Percentiles rank a stretch among this genome's conserved stretches.
These are phyloP conservation scores for Thelonectria discophora DNA, from an alignment of 2,329 filamentous ascomycete genomes.

Conservation along the genomic window DNA sequence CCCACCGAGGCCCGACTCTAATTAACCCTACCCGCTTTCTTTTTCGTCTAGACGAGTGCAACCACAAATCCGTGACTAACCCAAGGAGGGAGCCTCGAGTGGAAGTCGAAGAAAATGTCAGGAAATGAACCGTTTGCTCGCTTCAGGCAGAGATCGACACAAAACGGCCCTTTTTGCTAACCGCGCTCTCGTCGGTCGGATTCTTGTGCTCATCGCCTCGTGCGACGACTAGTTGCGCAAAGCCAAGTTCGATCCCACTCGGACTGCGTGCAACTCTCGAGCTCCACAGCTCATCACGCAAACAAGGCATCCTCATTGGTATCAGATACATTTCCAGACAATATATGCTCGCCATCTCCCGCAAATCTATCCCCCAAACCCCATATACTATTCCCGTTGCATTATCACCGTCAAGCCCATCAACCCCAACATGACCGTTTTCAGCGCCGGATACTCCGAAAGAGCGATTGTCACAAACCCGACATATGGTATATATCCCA, in stretches of 20 bases:
- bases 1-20: not conserved
- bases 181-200: not conserved
- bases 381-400: constrained; percentile 76
- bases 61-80: not conserved
- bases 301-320: constrained; percentile 4
- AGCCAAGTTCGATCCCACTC: too few relatives aligned
- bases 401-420: constrained; percentile 96
- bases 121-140: not conserved
- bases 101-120: not conserved
- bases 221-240: not conserved
- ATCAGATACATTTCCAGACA: constrained; percentile 18
- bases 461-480: constrained; percentile 97
- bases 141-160: constrained; percentile 30
- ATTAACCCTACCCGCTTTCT: not conserved
- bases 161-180: not conserved
- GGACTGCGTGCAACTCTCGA: not conserved
- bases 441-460: constrained; percentile 95
- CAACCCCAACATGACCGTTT: constrained; percentile 91
- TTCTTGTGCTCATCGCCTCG: constrained; percentile 7
- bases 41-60: not conserved
- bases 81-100: not conserved
- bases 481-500: constrained; percentile 92
- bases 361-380: constrained; percentile 8
- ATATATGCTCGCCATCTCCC: constrained; percentile 12
- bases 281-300: not conserved